These are phyloP conservation scores for Pythium myriotylum DNA, from an alignment of 352 stramenopile species.

Conservation along the genomic window DNA sequence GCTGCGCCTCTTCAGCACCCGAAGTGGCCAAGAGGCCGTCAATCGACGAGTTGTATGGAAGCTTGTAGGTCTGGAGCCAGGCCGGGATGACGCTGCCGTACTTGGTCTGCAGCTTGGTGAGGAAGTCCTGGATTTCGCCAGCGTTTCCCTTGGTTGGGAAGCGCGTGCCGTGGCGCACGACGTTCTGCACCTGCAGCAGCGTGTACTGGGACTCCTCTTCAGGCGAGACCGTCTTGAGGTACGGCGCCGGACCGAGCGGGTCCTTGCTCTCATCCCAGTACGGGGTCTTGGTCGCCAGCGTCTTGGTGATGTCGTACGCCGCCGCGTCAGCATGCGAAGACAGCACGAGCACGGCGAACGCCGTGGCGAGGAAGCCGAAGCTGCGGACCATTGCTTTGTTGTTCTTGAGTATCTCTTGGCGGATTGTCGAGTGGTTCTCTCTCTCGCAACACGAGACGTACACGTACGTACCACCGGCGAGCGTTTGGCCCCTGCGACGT, in stretches of 20 bases:
- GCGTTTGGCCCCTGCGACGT: background rate
- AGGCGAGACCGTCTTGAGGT: background rate
- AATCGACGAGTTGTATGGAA: slow-evolving; percentile 68
- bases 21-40: slow-evolving; percentile 41
- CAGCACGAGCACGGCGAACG: background rate
- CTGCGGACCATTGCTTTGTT: background rate
- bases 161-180: slow-evolving; percentile 29
- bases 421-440: background rate
- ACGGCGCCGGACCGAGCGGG: background rate
- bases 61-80: slow-evolving; percentile 65
- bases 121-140: slow-evolving; percentile 45
- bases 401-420: background rate
- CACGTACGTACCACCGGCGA: background rate
- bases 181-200: slow-evolving; percentile 28
- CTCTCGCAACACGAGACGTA: no score
- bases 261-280: slow-evolving; percentile 30
- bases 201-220: slow-evolving; percentile 18
- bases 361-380: background rate
- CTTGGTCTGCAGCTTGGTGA: slow-evolving; percentile 40
- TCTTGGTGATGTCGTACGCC: slow-evolving; percentile 22
- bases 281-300: slow-evolving; percentile 27
- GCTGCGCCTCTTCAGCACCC: slow-evolving; percentile 25
- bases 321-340: background rate
- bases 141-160: slow-evolving; percentile 64
- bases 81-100: slow-evolving; percentile 39